Evolutionary conservation across 768 basidiomycete species (phyloP).

Genomic region (Hericium rajendrae): DNA sequence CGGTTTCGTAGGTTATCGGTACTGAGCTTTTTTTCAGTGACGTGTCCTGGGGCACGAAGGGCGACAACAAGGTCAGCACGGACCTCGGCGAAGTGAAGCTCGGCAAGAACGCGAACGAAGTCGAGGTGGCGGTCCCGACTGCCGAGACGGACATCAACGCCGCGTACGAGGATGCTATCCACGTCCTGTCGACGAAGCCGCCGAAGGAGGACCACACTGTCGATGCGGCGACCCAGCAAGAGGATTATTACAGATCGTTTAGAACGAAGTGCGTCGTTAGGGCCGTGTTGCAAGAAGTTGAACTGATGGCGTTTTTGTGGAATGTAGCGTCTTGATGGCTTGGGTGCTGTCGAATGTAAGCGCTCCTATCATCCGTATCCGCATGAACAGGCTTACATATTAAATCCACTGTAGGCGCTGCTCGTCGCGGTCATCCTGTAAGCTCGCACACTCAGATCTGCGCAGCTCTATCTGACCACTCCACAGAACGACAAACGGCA

Average conservation of each 20-base stretch:
- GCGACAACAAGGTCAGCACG: constrained; percentile 76
- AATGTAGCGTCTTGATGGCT: constrained; percentile 50
- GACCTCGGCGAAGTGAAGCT: constrained; percentile 78
- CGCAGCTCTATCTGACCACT: not conserved
- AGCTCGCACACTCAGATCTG: constrained; percentile 17
- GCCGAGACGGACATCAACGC: constrained; percentile 84
- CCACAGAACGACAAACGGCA: constrained; percentile 37
- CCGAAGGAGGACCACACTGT: constrained; percentile 59
- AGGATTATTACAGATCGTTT: constrained; percentile 84
- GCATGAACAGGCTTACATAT: constrained; percentile 5
- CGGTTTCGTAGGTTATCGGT: not conserved
- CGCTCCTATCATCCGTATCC: constrained; percentile 10
- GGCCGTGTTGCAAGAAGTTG: not conserved
- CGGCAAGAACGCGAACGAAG: constrained; percentile 64
- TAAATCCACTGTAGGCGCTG: constrained; percentile 35
- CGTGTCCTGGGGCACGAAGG: constrained; percentile 94
- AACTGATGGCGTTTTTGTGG: not conserved
- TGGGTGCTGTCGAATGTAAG: constrained; percentile 85
- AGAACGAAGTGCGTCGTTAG: constrained; percentile 61
- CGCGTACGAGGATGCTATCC: constrained; percentile 85
- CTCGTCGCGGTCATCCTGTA: constrained; percentile 70
- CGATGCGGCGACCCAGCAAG: constrained; percentile 55
- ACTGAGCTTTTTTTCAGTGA: constrained; percentile 34
- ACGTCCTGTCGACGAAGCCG: constrained; percentile 68
- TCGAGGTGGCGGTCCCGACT: constrained; percentile 79